Conservation (phyloP, 257 asterid species). For the Nicotiana knightiana region DNA sequence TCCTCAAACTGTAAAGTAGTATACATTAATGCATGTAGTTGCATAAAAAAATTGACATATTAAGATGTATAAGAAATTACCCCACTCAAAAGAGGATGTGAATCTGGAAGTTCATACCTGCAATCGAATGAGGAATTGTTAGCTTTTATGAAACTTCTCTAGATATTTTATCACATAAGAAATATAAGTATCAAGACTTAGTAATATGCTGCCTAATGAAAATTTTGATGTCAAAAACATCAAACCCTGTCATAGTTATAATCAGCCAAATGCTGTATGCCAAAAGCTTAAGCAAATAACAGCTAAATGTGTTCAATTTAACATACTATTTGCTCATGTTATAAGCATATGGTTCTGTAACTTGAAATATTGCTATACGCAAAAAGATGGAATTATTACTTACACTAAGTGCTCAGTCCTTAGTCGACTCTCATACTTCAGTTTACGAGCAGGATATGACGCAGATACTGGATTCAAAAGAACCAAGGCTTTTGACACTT, state of each 20-base stretch:
- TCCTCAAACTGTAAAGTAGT: conserved; percentile 28
- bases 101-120: conserved; percentile 64
- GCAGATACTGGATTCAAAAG: conserved; percentile 11
- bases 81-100: conserved; percentile 42
- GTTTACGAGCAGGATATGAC: conserved; percentile 19
- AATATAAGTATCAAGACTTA: background rate
- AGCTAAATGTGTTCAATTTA: background rate
- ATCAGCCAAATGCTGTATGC: background rate
- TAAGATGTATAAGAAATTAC: conserved; percentile 20
- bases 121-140: background rate
- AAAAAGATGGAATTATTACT: conserved; percentile 15
- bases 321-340: background rate
- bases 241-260: background rate
- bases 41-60: background rate
- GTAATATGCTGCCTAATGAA: background rate
- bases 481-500: conserved; percentile 29
- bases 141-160: background rate
- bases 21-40: background rate
- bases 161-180: background rate
- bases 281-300: background rate
- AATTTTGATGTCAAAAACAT: background rate
- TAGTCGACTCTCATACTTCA: conserved; percentile 14
- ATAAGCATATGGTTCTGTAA: background rate
- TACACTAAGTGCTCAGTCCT: conserved; percentile 48
- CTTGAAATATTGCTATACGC: background rate